Evolutionary conservation across 176 grass and related monocot species (phyloP).

Genomic region (Ensete ventricosum): DNA sequence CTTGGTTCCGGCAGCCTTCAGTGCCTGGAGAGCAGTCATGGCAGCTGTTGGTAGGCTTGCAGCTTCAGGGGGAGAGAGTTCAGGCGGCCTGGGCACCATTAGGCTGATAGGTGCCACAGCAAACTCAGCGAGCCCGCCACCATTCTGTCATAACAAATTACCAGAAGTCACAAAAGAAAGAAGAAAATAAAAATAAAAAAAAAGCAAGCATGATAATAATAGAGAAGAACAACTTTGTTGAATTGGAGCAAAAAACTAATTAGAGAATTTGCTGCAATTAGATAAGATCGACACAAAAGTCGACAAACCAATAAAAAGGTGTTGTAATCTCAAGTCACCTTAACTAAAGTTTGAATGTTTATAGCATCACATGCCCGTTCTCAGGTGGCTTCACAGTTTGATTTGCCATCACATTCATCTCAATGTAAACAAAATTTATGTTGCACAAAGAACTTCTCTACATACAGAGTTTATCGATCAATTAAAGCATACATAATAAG

Average conservation of each 20-base stretch:
- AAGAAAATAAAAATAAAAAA: background rate
- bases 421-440: no score
- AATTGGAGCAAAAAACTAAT: background rate
- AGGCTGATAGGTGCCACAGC: constrained; percentile 1
- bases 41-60: constrained; percentile 38
- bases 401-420: no score
- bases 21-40: constrained; percentile 29
- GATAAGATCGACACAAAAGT: background rate
- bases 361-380: no score
- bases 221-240: background rate
- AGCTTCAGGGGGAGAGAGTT: constrained; percentile 32
- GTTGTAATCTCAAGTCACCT: no score
- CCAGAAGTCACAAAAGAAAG: background rate
- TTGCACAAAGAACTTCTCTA: no score
- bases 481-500: background rate
- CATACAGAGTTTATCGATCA: no score
- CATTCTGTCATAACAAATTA: constrained; percentile 26
- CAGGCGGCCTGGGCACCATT: constrained; percentile 21
- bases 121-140: constrained; percentile 41
- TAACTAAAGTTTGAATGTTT: no score
- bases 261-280: no score
- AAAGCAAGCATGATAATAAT: background rate
- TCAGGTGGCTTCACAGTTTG: no score
- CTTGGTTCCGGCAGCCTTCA: constrained; percentile 22
- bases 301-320: background rate